Percentiles rank a stretch among this genome's conserved stretches.
Evolutionary conservation across 2,329 filamentous ascomycete genomes (phyloP).

Genomic region (Ceratocystis eucalypticola): DNA sequence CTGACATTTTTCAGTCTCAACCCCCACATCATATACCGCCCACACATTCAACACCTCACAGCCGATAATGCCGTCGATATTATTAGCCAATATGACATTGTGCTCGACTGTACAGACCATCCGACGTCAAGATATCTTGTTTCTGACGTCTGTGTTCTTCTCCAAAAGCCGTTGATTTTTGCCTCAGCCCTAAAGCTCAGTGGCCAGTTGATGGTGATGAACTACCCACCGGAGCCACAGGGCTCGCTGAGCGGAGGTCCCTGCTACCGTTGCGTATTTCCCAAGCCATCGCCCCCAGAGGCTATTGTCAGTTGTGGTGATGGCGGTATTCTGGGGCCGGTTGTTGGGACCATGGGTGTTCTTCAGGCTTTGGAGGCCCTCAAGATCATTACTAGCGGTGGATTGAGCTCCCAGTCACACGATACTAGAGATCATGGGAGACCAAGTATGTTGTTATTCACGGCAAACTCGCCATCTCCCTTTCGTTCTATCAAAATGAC

Average conservation of each 20-base stretch:
- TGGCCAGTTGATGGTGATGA: conserved; percentile 79
- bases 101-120: conserved; percentile 92
- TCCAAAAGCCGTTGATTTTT: conserved; percentile 68
- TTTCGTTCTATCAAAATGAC: conserved; percentile 70
- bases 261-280: conserved; percentile 91
- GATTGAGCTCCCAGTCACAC: conserved; percentile 19
- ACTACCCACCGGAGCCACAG: conserved; percentile 55
- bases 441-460: conserved; percentile 35
- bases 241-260: conserved; percentile 51
- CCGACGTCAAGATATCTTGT: conserved; percentile 85
- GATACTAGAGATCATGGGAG: conserved; percentile 11
- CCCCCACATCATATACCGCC: conserved; percentile 50
- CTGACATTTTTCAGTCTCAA: conserved; percentile 46
- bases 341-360: conserved; percentile 86
- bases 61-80: conserved; percentile 54
- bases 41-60: conserved; percentile 51
- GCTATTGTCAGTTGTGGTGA: conserved; percentile 80
- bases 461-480: conserved; percentile 29
- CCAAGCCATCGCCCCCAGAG: conserved; percentile 68
- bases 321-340: conserved; percentile 80
- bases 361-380: conserved; percentile 82
- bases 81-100: conserved; percentile 60
- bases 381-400: conserved; percentile 52
- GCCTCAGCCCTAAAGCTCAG: conserved; percentile 81
- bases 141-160: conserved; percentile 73